These are phyloP conservation scores for Canavalia ensiformis DNA, from an alignment of 306 rosid species.

Conservation along the genomic window DNA sequence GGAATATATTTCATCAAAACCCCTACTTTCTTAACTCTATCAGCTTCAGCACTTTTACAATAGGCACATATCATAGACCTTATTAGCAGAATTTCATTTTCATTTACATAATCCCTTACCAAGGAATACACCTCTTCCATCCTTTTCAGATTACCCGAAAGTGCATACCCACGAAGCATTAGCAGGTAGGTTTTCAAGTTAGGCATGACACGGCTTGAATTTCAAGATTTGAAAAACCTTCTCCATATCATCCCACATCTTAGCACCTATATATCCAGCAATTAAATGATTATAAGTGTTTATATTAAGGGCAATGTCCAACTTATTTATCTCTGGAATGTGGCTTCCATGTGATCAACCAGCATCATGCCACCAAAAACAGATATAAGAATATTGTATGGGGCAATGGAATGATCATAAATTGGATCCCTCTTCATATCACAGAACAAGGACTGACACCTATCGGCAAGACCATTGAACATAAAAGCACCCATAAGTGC, in stretches of 20 bases:
- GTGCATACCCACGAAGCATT: conserved; percentile 89
- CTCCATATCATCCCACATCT: conserved; percentile 91
- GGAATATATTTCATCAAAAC: conserved; percentile 68
- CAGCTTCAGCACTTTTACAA: conserved; percentile 65
- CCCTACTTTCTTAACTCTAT: conserved; percentile 67
- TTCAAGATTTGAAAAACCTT: conserved; percentile 64
- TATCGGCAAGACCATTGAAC: conserved; percentile 66
- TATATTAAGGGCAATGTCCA: conserved; percentile 52
- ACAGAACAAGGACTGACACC: conserved; percentile 66
- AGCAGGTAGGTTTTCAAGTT: conserved; percentile 58
- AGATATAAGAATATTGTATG: conserved; percentile 56
- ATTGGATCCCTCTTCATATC: conserved; percentile 66
- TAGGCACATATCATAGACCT: conserved; percentile 87
- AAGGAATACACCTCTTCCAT: conserved; percentile 76
- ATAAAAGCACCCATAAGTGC: conserved; percentile 79
- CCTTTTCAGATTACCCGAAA: conserved; percentile 69
- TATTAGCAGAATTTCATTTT: conserved; percentile 55
- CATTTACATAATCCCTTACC: conserved; percentile 57
- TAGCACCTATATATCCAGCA: conserved; percentile 76
- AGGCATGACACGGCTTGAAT: conserved; percentile 58
- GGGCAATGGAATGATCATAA: conserved; percentile 60
- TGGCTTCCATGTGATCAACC: conserved; percentile 76
- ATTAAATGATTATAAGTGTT: conserved; percentile 74
- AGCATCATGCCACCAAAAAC: conserved; percentile 76
- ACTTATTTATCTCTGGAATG: conserved; percentile 56